These are phyloP conservation scores for Darksidea phi DNA, from an alignment of 495 filamentous ascomycete genomes.

Conservation along the genomic window DNA sequence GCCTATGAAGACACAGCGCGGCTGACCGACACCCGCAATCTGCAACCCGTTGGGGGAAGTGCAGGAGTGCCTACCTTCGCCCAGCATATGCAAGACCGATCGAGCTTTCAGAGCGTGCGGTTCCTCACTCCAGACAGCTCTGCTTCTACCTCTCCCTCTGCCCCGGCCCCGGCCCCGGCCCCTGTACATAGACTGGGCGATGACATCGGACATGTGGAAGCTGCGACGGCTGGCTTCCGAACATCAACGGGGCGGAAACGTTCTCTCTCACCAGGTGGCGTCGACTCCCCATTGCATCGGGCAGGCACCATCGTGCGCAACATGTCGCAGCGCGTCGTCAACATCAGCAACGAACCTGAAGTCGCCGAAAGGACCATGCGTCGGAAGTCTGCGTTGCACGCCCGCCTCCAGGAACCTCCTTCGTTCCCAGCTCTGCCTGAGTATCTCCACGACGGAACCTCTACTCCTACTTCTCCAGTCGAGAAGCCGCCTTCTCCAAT, in stretches of 20 bases:
- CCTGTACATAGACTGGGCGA: constrained; percentile 54
- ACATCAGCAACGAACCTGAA: constrained; percentile 86
- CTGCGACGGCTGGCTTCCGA: constrained; percentile 41
- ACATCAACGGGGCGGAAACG: constrained; percentile 56
- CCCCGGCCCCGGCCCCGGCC: constrained; percentile 43
- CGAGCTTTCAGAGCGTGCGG: constrained; percentile 59
- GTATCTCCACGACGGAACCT: constrained; percentile 56
- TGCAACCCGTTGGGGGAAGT: constrained; percentile 39
- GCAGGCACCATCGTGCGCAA: constrained; percentile 92
- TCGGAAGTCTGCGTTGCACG: constrained; percentile 60
- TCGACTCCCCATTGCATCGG: constrained; percentile 65
- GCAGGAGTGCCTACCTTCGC: constrained; percentile 48
- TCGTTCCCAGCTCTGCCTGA: constrained; percentile 58
- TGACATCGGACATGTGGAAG: constrained; percentile 59
- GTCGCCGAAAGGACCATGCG: constrained; percentile 72
- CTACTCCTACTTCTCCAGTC: constrained; percentile 48
- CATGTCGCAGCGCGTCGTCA: constrained; percentile 97
- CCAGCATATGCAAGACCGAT: constrained; percentile 49
- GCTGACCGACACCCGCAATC: constrained; percentile 41
- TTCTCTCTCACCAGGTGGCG: constrained; percentile 62
- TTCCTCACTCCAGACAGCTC: constrained; percentile 42
- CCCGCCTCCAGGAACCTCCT: constrained; percentile 56
- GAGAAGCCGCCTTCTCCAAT: constrained; percentile 45
- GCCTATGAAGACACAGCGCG: constrained; percentile 60
- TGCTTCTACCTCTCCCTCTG: too few relatives aligned